Conservation (phyloP, 306 rosid species). For the Arachis stenosperma region DNA sequence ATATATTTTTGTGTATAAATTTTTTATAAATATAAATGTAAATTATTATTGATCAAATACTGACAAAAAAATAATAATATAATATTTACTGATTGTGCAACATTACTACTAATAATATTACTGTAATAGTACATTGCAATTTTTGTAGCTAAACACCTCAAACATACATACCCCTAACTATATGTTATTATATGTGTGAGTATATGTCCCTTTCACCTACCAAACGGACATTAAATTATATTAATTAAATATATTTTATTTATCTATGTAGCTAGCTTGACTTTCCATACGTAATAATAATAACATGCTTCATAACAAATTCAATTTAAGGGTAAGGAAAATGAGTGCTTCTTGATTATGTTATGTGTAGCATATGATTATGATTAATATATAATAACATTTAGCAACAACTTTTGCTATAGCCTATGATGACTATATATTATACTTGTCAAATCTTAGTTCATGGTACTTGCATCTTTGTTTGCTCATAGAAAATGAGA, state of each 20-base stretch:
- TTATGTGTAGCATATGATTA: constrained; percentile 1
- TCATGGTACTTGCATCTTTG: constrained; percentile 42
- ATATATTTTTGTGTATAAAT: no score
- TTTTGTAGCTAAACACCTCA: constrained; percentile 42
- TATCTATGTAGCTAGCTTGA: constrained; percentile 10
- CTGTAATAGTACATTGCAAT: not conserved
- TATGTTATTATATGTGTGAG: not conserved
- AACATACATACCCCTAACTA: constrained; percentile 41
- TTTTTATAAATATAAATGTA: not conserved
- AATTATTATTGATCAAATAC: no score
- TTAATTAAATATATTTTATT: not conserved
- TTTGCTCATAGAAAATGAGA: constrained; percentile 57
- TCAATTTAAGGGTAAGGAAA: constrained; percentile 24
- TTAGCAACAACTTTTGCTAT: constrained; percentile 14
- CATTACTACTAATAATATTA: no score
- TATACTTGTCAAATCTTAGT: constrained; percentile 38
- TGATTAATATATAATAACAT: constrained; percentile 26
- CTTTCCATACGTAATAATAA: constrained; percentile 55
- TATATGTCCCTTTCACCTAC: constrained; percentile 49
- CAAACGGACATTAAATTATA: constrained; percentile 54
- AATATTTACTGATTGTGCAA: no score
- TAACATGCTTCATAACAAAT: constrained; percentile 42
- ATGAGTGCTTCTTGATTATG: not conserved
- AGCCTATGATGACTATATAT: constrained; percentile 32
- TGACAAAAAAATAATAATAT: no score